Evolutionary conservation across 2,329 filamentous ascomycete species (phyloP), one percentile per base, ranked within the genome.

Genomic region (Zelopaecilomyces penicillatus): DNA sequence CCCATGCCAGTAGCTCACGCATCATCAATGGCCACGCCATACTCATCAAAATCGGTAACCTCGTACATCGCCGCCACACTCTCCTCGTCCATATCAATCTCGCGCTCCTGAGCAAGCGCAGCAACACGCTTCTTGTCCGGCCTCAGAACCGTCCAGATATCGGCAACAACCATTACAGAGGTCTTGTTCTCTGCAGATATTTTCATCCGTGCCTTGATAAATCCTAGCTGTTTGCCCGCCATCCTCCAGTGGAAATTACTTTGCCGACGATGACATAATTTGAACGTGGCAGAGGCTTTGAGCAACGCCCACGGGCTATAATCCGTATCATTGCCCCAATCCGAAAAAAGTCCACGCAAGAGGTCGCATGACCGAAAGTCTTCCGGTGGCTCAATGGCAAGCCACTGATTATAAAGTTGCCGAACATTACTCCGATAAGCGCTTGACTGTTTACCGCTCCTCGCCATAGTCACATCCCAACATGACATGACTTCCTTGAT

Each of bases 201-300:
- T 27, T 30, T 47, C 37, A 46, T 52, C 40, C 50, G 57, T 7
- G 66, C 64, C 52, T 79, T 79, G 46, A 79, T 62, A 31, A 57
- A 57, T 6, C 64, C 67, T 3, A 78, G 62, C 53, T 78, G 74
- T 1, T 57, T 60, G 0, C 75, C 75, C 0, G 68, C 68, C 48
- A 78, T 65, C 8, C 57, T 57, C 72, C 73, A 79, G 1, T 64
- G 54, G 42, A 78, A 70, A 0, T 36, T 52, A 0, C 57, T 45
- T 1, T 41, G 47, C 0, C 4, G 46, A 0, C 47, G 41, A 50
- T 66, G 62, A 32, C 59, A 65, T n/a, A 61, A 35, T 36, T 66
- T 67, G 54, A 75, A 78, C 4, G 65, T 58, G 4, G 61, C 61
- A 1, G 74, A 76, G 0, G 75, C 76, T 46, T 75, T 74, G 11